Evolutionary conservation across 345 rosid genomes (phyloP).

Genomic region (Acer yangbiense): DNA sequence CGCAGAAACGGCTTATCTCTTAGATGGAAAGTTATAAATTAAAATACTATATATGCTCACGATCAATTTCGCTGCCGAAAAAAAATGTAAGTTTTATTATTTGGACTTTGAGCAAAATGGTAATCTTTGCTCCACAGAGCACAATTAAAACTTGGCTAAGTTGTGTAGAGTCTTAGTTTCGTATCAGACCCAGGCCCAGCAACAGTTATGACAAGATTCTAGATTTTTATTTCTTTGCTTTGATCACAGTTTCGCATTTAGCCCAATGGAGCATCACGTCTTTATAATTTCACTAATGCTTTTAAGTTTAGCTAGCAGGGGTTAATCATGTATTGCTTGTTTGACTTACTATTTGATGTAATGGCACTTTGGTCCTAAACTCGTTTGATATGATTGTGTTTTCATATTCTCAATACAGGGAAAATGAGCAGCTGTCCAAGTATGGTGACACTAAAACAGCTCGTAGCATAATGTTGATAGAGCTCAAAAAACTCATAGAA

Average conservation of each 20-base stretch:
- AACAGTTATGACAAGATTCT: neutral
- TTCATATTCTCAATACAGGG: conserved; percentile 39
- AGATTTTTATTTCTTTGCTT: neutral
- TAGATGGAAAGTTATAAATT: conserved; percentile 13
- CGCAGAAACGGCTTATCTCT: neutral
- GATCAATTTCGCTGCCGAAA: neutral
- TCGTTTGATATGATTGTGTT: neutral
- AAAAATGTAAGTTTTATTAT: neutral
- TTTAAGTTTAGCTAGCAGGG: conserved; percentile 1
- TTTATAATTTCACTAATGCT: neutral
- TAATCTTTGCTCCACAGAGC: conserved; percentile 6
- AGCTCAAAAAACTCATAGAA: conserved; percentile 71
- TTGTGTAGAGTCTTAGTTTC: neutral
- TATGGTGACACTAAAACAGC: conserved; percentile 75
- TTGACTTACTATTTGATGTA: conserved; percentile 7
- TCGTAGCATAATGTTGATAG: conserved; percentile 67
- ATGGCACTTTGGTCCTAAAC: conserved; percentile 1
- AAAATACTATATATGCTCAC: conserved; percentile 1
- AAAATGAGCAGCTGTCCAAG: conserved; percentile 73
- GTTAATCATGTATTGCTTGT: neutral
- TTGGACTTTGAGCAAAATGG: neutral
- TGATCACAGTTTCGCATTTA: neutral
- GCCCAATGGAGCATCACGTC: neutral
- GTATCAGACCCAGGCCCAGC: neutral
- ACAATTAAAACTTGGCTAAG: neutral